Evolutionary conservation across 768 basidiomycete species (phyloP), one percentile per base, ranked within the genome.

Genomic region (Naganishia onofrii): DNA sequence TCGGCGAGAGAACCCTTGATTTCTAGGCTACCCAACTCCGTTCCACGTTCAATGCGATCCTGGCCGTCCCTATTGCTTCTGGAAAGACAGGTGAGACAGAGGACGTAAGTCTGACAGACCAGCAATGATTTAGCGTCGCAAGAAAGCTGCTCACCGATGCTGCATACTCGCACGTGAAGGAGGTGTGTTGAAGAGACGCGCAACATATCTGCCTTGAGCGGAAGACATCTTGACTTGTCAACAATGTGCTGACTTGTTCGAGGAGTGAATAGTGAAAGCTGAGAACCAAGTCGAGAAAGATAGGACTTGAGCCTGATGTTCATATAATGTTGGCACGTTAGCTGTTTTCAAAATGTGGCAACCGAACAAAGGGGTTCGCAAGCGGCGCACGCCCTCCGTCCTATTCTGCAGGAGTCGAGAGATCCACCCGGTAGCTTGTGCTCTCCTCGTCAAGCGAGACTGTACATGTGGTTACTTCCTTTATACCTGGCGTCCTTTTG

Each of bases 171-270:
- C 28, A 34, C 23, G 38, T 23, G 28, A 26, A 2, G 60, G 42
- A 15, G 60, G 60, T 13, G 60, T 63, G 42, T 63, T 63, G 42
- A 63, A 63, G 38, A 63, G 60, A 13, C 60, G 60, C 19, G 36
- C 60, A 15, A 63, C 60, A 44, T 63, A 63, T 63, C 60, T 63
- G 15, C 36, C 42, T 29, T 63, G 60, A 44, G 26, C 42, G 60
- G 42, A 63, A 42, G 60, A 63, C 60, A 63, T 63, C 10, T 26
- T 63, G 54, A 17, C 54, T 19, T 4, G 42, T 17, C 42, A 17
- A 42, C n/a, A 10, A 7, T 4, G 54, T 55, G 19, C 26, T 6
- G 6, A 3, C 3, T n/a, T 51, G 3, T 51, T 51, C 48, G 48
- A 4, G 7, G 48, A 4, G 48, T 51, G n/a, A 21, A 3, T 21